A percentile compares a stretch with the other conserved stretches of the same genome.
phyloP scores from a whole-genome alignment of 164 flowering plant genomes.

The Macadamia integrifolia region DNA sequence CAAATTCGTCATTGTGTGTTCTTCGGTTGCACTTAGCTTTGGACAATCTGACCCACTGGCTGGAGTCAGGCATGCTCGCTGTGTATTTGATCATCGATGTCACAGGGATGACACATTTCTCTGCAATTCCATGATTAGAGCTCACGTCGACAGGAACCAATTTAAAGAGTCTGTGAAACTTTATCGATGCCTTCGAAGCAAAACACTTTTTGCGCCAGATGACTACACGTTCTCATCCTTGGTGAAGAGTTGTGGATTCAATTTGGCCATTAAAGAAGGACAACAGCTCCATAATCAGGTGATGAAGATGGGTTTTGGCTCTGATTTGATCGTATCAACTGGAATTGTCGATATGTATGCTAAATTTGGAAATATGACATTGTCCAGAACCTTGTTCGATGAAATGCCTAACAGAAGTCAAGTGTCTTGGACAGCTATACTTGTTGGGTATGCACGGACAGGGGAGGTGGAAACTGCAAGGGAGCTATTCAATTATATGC shows the following conservation, averaged over 20 bases:
- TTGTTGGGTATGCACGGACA: slow-evolving; percentile 53
- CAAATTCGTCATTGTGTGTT: slow-evolving; percentile 45
- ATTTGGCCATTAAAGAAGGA: slow-evolving; percentile 39
- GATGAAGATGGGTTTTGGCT: slow-evolving; percentile 45
- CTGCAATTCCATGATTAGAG: slow-evolving; percentile 68
- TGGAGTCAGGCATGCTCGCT: slow-evolving; percentile 48
- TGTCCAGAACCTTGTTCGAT: slow-evolving; percentile 53
- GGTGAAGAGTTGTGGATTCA: slow-evolving; percentile 47
- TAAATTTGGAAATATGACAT: slow-evolving; percentile 40
- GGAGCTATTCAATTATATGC: slow-evolving; percentile 48
- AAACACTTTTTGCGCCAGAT: slow-evolving; percentile 41
- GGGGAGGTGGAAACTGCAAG: slow-evolving; percentile 46
- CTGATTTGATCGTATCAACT: slow-evolving; percentile 58
- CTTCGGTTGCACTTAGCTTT: slow-evolving; percentile 16
- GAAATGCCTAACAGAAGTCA: slow-evolving; percentile 57
- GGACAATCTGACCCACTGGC: slow-evolving; percentile 13
- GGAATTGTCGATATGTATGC: slow-evolving; percentile 70
- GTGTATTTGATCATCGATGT: slow-evolving; percentile 42
- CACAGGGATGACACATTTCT: slow-evolving; percentile 46
- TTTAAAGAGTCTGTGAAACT: slow-evolving; percentile 39
- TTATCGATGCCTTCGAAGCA: slow-evolving; percentile 38
- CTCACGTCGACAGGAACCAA: slow-evolving; percentile 36
- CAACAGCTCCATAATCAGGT: slow-evolving; percentile 47
- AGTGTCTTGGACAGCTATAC: slow-evolving; percentile 70
- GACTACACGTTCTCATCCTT: slow-evolving; percentile 47